A percentile compares a stretch with the other conserved stretches of the same genome.
These are phyloP conservation scores for Solanum tarapatanum DNA, from an alignment of 257 asterid species.

Conservation along the genomic window DNA sequence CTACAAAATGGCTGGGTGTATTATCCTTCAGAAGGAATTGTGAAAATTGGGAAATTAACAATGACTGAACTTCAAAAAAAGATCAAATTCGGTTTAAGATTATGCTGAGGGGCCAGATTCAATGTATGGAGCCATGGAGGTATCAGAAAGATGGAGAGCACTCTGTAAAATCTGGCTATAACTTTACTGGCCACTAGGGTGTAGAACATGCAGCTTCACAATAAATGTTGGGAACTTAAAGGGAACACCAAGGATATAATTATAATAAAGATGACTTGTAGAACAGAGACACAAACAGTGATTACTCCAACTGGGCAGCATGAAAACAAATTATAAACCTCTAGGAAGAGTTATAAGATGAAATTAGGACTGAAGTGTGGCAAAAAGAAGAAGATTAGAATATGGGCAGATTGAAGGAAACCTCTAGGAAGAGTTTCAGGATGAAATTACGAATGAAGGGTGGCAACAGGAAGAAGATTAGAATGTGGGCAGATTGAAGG, in stretches of 20 bases:
- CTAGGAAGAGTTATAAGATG: not conserved
- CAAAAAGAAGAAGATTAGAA: not conserved
- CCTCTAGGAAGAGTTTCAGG: not conserved
- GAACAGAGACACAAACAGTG: not conserved
- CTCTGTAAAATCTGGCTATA: not conserved
- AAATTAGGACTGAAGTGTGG: not conserved
- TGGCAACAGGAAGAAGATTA: not conserved
- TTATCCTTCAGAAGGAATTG: not conserved
- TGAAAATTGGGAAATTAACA: not conserved
- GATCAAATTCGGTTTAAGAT: not conserved
- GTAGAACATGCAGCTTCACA: not conserved
- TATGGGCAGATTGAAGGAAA: not conserved
- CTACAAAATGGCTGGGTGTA: not conserved
- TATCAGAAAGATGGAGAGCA: not conserved
- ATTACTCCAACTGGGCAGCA: not conserved
- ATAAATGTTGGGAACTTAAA: not conserved
- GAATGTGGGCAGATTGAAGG: not conserved
- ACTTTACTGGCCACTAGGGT: not conserved
- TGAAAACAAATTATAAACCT: not conserved
- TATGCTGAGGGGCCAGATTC: not conserved
- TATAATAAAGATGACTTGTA: not conserved
- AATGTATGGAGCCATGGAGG: not conserved
- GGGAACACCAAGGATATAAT: not conserved
- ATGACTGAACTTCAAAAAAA: not conserved
- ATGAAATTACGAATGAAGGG: not conserved